Conservation (phyloP, 805 yeast species). For the Starmera amethionina region DNA sequence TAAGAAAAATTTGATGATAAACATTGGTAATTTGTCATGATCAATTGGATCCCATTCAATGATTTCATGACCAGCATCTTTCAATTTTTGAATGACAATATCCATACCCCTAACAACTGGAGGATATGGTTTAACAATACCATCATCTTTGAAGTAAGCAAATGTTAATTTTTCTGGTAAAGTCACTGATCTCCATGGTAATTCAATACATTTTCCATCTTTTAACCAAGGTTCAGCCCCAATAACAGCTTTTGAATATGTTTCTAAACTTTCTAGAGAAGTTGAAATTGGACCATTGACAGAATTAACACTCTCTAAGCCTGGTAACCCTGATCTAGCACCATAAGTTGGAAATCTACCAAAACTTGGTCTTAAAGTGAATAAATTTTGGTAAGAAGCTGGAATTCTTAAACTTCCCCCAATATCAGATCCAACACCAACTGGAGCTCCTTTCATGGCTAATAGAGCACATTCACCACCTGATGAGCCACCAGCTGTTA, state of each 20-base stretch:
- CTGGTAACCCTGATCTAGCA: conserved; percentile 24
- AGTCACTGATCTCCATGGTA: conserved; percentile 31
- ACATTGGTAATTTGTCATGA: conserved; percentile 23
- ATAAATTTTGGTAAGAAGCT: conserved; percentile 31
- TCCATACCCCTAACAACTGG: conserved; percentile 38
- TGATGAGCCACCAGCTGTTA: conserved; percentile 43
- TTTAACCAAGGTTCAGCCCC: conserved; percentile 30
- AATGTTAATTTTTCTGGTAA: conserved; percentile 29
- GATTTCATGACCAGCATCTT: conserved; percentile 39
- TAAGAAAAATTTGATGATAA: conserved; percentile 27
- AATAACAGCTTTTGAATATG: conserved; percentile 21
- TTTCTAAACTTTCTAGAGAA: conserved; percentile 27
- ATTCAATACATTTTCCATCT: conserved; percentile 30
- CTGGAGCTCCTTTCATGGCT: conserved; percentile 32
- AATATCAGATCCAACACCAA: conserved; percentile 48
- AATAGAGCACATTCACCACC: conserved; percentile 46
- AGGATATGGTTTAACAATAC: conserved; percentile 36
- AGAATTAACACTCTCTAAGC: conserved; percentile 30
- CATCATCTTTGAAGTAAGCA: conserved; percentile 34
- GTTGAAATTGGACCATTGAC: conserved; percentile 40
- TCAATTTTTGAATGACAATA: conserved; percentile 19
- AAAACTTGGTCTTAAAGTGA: conserved; percentile 34
- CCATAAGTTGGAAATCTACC: conserved; percentile 34
- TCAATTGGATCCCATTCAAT: conserved; percentile 37
- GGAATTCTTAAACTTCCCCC: conserved; percentile 45